These are phyloP conservation scores for Ophiosphaerella herpotricha DNA, from an alignment of 2,329 filamentous ascomycete species.

Conservation along the genomic window DNA sequence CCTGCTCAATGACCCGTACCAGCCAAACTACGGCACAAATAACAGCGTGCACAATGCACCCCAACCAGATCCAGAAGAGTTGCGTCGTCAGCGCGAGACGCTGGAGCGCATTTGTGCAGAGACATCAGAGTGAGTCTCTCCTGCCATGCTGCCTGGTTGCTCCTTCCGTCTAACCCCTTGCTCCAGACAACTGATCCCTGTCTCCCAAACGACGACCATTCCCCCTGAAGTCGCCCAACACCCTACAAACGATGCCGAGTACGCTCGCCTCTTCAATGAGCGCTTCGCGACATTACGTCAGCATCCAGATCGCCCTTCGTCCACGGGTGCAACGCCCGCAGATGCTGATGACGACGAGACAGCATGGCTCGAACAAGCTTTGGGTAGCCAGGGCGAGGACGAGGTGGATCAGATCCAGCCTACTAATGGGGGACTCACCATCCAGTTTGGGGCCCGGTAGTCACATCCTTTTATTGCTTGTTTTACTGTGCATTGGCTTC, in stretches of 20 bases:
- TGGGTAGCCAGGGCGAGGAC: conserved; percentile 28
- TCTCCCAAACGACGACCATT: conserved; percentile 51
- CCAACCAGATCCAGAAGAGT: conserved; percentile 55
- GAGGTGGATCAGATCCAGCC: conserved; percentile 24
- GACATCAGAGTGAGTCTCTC: conserved; percentile 51
- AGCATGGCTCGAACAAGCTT: conserved; percentile 38
- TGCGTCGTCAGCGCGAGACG: conserved; percentile 53
- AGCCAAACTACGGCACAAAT: conserved; percentile 52
- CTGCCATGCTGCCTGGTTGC: conserved; percentile 3
- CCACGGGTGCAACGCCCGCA: conserved; percentile 12
- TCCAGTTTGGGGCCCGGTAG: conserved; percentile 42
- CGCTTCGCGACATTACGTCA: conserved; percentile 42
- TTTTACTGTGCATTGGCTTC: conserved; percentile 18
- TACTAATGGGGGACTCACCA: conserved; percentile 40
- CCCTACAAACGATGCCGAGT: conserved; percentile 41
- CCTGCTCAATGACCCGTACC: conserved; percentile 51
- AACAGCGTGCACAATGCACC: conserved; percentile 41
- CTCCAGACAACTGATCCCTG: conserved; percentile 55
- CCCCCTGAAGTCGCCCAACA: conserved; percentile 44
- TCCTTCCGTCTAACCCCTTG: conserved; percentile 30
- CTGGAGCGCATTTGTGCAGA: conserved; percentile 56
- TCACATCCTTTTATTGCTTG: conserved; percentile 27
- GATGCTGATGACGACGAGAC: conserved; percentile 41
- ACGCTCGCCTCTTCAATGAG: conserved; percentile 49
- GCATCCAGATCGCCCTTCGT: conserved; percentile 27